These are phyloP conservation scores for Theileria luwenshuni DNA, from an alignment of 169 alveolate genomes.

Conservation along the genomic window DNA sequence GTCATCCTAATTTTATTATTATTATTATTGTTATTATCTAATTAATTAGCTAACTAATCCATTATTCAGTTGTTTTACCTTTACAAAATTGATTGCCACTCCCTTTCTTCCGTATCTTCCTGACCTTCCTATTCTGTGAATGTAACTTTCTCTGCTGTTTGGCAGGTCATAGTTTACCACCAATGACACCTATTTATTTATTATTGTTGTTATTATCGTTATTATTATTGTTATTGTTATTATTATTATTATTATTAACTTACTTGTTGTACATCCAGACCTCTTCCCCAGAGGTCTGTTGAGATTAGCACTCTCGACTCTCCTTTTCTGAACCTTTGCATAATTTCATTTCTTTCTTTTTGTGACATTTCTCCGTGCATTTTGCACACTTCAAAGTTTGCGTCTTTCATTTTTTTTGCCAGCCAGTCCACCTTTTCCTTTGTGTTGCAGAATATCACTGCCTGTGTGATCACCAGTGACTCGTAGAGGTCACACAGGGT, in stretches of 20 bases:
- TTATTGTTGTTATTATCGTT: no score
- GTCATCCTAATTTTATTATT: no score
- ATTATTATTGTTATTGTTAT: no score
- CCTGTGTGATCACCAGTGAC: constrained; percentile 97
- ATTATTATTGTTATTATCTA: no score
- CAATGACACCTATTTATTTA: constrained; percentile 82
- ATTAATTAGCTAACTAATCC: no score
- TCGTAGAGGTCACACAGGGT: constrained; percentile 97
- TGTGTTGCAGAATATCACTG: constrained; percentile 98
- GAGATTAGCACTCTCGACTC: constrained; percentile 95
- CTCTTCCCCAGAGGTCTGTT: constrained; percentile 99
- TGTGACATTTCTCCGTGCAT: constrained; percentile 98
- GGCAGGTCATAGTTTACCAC: constrained; percentile 99
- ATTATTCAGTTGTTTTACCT: constrained; percentile 58
- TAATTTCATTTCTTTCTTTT: constrained; percentile 95
- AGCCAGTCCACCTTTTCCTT: constrained; percentile 95
- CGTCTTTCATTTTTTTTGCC: constrained; percentile 95
- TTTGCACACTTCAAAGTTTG: constrained; percentile 91
- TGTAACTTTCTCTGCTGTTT: constrained; percentile 93
- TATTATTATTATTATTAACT: constrained; percentile 14
- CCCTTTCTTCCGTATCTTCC: constrained; percentile 99
- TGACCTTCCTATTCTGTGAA: constrained; percentile 99
- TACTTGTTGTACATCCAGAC: constrained; percentile 97
- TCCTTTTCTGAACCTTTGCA: constrained; percentile 96
- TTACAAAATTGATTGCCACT: constrained; percentile 98